Percentiles rank a stretch among this genome's conserved stretches.
phyloP scores from a whole-genome alignment of 139 green algal species.

The Diplosphaera chodatii region DNA sequence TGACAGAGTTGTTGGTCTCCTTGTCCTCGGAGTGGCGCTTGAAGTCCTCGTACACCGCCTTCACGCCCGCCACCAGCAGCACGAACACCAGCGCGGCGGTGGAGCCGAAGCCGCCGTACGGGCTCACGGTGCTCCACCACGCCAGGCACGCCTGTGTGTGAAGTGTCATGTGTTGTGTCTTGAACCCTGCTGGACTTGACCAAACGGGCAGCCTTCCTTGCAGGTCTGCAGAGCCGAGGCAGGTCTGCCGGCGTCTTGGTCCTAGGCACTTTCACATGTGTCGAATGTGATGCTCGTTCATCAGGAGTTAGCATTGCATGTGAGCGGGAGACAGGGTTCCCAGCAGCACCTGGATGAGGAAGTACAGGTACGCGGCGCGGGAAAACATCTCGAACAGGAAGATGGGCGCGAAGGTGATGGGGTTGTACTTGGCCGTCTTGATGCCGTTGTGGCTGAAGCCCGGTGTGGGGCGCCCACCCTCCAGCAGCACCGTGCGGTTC shows the following conservation, averaged over 20 bases:
- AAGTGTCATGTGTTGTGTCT: no score
- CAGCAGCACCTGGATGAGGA: conserved; percentile 50
- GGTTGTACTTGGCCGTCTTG: conserved; percentile 73
- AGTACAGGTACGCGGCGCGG: conserved; percentile 76
- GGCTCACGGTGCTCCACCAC: conserved; percentile 53
- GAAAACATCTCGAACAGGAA: conserved; percentile 76
- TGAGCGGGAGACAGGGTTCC: no score
- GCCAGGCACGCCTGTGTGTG: conserved; percentile 37
- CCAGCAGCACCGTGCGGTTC: not conserved
- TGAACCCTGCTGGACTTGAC: no score
- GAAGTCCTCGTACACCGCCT: conserved; percentile 70
- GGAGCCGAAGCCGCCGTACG: conserved; percentile 42
- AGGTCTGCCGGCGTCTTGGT: no score
- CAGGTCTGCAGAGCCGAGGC: no score
- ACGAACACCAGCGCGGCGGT: conserved; percentile 64
- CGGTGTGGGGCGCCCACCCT: not conserved
- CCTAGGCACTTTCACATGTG: no score
- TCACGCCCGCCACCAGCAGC: conserved; percentile 67
- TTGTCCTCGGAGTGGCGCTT: conserved; percentile 67
- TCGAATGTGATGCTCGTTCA: no score
- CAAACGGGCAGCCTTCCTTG: no score
- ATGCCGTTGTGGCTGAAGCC: conserved; percentile 44
- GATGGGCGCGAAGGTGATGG: conserved; percentile 67
- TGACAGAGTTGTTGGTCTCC: conserved; percentile 57
- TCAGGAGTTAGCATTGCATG: no score